A percentile compares a stretch with the other conserved stretches of the same genome.
These are phyloP conservation scores for Fusarium guadeloupense DNA, from an alignment of 2,329 filamentous ascomycete species.

Conservation along the genomic window DNA sequence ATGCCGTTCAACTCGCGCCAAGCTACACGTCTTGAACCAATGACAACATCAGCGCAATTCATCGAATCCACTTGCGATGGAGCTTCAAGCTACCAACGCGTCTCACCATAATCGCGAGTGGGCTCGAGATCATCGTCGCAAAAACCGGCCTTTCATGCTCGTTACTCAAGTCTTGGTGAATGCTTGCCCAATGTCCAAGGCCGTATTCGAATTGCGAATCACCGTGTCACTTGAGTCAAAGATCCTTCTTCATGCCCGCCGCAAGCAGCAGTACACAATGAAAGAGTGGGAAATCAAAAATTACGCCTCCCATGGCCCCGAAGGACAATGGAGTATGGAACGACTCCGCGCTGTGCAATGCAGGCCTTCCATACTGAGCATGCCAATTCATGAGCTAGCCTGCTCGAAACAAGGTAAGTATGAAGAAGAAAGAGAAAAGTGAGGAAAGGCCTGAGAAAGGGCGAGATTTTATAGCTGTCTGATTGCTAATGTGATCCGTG, in stretches of 20 bases:
- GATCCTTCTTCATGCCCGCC: constrained; percentile 56
- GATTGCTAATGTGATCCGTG: constrained; percentile 5
- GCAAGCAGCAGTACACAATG: constrained; percentile 53
- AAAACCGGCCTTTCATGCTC: too few species aligned
- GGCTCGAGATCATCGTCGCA: too few species aligned
- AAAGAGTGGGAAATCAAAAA: constrained; percentile 64
- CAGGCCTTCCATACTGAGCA: constrained; percentile 58
- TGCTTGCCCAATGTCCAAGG: too few species aligned
- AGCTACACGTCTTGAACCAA: constrained; percentile 15
- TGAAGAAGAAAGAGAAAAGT: constrained; percentile 50
- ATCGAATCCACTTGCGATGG: background rate
- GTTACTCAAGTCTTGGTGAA: too few species aligned
- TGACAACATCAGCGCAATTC: constrained; percentile 18
- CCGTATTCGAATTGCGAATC: too few species aligned
- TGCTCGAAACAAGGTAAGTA: constrained; percentile 63
- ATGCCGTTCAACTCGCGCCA: constrained; percentile 24
- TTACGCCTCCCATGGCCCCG: constrained; percentile 63
- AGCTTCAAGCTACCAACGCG: constrained; percentile 6
- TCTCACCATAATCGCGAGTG: constrained; percentile 13
- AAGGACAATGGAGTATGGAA: constrained; percentile 61
- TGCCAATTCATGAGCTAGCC: constrained; percentile 57
- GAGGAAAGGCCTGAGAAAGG: background rate
- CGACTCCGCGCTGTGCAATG: constrained; percentile 66
- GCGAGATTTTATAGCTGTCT: constrained; percentile 36
- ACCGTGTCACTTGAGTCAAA: background rate